phyloP scores from a whole-genome alignment of 805 yeast genomes.

The Sungouiella blattae region DNA sequence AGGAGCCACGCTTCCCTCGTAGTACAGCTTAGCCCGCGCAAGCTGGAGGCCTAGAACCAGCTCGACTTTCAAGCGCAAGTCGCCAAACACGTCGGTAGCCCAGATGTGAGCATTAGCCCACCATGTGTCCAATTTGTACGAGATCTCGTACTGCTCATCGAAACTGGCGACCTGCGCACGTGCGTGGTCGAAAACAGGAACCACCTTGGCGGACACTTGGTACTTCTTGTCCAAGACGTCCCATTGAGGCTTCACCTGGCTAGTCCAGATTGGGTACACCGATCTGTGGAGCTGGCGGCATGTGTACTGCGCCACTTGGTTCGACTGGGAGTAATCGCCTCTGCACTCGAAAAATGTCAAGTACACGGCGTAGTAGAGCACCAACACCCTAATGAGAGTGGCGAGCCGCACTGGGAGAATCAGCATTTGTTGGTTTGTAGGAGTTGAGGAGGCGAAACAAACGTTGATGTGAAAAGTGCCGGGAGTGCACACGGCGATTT shows the following conservation, averaged over 20 bases:
- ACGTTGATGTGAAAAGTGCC: too few relatives aligned
- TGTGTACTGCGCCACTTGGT: constrained; percentile 5
- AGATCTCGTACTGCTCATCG: constrained; percentile 6
- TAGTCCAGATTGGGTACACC: constrained; percentile 1
- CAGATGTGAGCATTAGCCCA: neutral
- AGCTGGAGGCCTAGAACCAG: neutral
- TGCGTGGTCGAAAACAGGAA: neutral
- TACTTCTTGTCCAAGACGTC: constrained; percentile 3
- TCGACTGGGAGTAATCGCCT: constrained; percentile 1
- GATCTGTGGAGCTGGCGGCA: constrained; percentile 8
- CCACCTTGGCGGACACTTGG: constrained; percentile 1
- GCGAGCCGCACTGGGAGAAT: neutral
- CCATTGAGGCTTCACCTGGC: neutral
- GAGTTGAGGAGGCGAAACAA: too few relatives aligned
- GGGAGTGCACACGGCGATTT: too few relatives aligned
- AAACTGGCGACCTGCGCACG: constrained; percentile 1
- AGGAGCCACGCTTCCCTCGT: constrained; percentile 8
- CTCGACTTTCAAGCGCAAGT: neutral
- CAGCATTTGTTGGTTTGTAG: too few relatives aligned
- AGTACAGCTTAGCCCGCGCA: constrained; percentile 3
- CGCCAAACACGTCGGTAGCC: neutral
- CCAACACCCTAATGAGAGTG: neutral
- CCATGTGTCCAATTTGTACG: constrained; percentile 2
- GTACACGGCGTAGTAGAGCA: constrained; percentile 10
- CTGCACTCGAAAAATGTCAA: constrained; percentile 9